Percentiles rank a stretch among this genome's conserved stretches.
Evolutionary conservation across 768 basidiomycete species (phyloP).

Genomic region (Hypholoma sublateritium): DNA sequence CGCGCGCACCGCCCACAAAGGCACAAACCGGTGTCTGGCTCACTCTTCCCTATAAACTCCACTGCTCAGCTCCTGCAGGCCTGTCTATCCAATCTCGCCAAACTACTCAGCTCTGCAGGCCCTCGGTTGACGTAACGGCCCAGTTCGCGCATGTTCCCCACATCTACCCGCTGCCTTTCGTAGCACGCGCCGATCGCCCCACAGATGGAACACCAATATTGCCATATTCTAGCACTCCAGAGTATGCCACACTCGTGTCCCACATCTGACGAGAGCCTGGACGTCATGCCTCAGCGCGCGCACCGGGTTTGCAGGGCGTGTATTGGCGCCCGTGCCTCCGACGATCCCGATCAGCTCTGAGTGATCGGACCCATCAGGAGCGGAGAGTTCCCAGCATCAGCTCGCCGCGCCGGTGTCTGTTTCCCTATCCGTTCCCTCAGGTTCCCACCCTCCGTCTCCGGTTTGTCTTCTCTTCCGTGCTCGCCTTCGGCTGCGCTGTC

Average conservation of each 20-base stretch:
- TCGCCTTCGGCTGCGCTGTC: background rate
- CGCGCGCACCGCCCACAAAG: too few relatives aligned
- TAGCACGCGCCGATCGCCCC: background rate
- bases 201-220: background rate
- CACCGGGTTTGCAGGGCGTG: background rate
- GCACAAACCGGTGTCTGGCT: too few relatives aligned
- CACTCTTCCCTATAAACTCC: too few relatives aligned
- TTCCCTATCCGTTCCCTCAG: background rate
- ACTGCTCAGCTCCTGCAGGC: background rate
- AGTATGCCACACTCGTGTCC: background rate
- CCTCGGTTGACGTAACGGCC: slow-evolving; percentile 2
- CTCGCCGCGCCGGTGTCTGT: background rate
- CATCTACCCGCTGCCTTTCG: background rate
- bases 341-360: background rate
- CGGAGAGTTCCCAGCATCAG: background rate
- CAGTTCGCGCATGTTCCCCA: background rate
- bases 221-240: background rate
- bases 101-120: slow-evolving; percentile 3
- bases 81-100: background rate
- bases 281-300: background rate
- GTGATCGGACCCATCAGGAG: background rate
- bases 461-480: background rate
- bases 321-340: slow-evolving; percentile 2
- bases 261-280: background rate
- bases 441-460: background rate